Evolutionary conservation across 495 filamentous ascomycete species (phyloP), one percentile per base, ranked within the genome.

Genomic region (Parathielavia appendiculata): DNA sequence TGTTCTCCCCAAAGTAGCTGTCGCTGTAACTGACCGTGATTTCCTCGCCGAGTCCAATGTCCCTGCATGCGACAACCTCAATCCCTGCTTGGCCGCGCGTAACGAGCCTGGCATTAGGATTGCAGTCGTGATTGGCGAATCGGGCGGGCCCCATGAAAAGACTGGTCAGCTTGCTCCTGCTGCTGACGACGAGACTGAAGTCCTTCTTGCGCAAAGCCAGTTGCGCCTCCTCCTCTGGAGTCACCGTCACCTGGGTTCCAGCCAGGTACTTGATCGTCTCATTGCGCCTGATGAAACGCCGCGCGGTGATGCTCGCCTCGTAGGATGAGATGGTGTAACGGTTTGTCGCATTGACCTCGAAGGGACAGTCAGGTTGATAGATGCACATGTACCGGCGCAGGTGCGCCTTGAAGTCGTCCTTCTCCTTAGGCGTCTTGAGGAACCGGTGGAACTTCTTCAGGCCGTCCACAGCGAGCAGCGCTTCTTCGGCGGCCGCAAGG

Each of bases 71-170:
- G 46, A 91, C 77, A 40, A 99, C 86, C 65, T 91, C 85, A 76
- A 99, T 96, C 35, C 91, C 90, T 61, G 91, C 86, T 38, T 84
- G 82, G 30, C 90, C 89, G 32, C 81, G 83, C 17, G 90, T 96
- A 60, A 87, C 83, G 57, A 99, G 77, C 65, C 84, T 79, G 5
- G 91, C 91, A 76, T 97, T 99, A 26, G 95, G 90, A 61, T 88
- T 82, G 70, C 93, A 99, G 71, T 99, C 93, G 71, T 99, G 93
- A 65, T 99, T 99, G 19, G 92, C 89, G 65, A 99, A 97, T 38
- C 93, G 85, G 41, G 95, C 93, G 19, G 93, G 93, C 2, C 93
- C 93, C 63, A 99, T 84, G 61, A 99, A 95, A 19, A 97, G 76
- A 14, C 88, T 91, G 9, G 92, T 86, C 16, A 83, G 85, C 67